Percentiles rank a stretch among this genome's conserved stretches.
Conservation (phyloP, 768 basidiomycete species). For the Rhizopogon vesiculosus region DNA sequence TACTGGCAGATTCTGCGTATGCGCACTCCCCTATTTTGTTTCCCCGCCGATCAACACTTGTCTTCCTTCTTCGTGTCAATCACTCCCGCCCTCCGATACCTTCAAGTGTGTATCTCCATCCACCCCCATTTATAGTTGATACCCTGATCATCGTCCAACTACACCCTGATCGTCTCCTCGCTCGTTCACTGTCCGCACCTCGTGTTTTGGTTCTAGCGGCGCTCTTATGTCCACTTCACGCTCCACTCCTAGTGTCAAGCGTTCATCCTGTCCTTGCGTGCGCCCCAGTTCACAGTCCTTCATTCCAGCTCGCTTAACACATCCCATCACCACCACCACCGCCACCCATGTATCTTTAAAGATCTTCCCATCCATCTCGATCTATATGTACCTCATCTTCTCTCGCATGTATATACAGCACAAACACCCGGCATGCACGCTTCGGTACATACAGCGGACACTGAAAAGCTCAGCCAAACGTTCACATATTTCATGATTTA, state of each 20-base stretch:
- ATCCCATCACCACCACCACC: neutral
- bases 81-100: neutral
- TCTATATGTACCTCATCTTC: neutral
- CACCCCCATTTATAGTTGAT: neutral
- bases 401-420: slow-evolving; percentile 2
- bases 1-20: neutral
- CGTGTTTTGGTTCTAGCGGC: slow-evolving; percentile 2
- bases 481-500: neutral
- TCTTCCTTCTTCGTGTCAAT: neutral
- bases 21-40: neutral
- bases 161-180: neutral
- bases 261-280: neutral
- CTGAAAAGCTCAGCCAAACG: neutral
- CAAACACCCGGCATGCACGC: neutral
- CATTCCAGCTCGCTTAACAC: neutral
- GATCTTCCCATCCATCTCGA: slow-evolving; percentile 2
- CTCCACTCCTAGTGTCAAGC: neutral
- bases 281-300: neutral
- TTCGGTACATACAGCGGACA: slow-evolving; percentile 2
- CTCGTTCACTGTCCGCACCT: neutral
- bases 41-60: neutral
- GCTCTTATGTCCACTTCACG: neutral
- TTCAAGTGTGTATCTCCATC: neutral
- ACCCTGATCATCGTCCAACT: neutral
- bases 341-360: neutral